These are phyloP conservation scores for Hymenoscyphus fructigenus DNA, from an alignment of 2,329 filamentous ascomycete species.

Conservation along the genomic window DNA sequence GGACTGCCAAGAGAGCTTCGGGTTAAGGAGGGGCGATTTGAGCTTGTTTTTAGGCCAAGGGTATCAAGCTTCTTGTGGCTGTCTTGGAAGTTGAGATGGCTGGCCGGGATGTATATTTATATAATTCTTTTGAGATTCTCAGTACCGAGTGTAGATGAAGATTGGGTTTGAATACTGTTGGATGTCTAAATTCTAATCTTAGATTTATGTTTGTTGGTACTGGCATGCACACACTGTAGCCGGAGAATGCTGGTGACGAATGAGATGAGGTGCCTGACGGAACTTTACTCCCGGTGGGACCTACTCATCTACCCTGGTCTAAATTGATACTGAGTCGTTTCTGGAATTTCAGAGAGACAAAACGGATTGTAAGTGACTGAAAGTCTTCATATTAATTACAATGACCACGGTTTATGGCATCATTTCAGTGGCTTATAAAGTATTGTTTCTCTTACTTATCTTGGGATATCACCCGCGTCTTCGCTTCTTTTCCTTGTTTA, in stretches of 20 bases:
- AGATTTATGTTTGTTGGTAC: background rate
- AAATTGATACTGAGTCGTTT: background rate
- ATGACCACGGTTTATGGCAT: background rate
- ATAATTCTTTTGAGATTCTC: background rate
- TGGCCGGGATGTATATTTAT: background rate
- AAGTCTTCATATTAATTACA: background rate
- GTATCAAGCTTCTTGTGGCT: background rate
- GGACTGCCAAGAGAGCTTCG: conserved; percentile 2
- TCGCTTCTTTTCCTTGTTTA: background rate
- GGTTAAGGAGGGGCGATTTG: background rate
- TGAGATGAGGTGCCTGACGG: background rate
- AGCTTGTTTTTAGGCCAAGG: background rate
- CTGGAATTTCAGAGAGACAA: no score
- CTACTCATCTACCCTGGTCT: background rate
- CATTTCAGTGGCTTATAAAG: background rate
- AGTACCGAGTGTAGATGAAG: background rate
- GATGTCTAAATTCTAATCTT: background rate
- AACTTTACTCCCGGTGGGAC: background rate
- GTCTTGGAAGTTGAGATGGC: background rate
- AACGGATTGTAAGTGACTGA: background rate
- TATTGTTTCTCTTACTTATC: background rate
- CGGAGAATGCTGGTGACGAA: background rate
- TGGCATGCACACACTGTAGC: background rate
- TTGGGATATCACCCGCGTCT: background rate
- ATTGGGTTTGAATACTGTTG: background rate